These are phyloP conservation scores for Jacaranda mimosifolia DNA, from an alignment of 257 asterid species.

Conservation along the genomic window DNA sequence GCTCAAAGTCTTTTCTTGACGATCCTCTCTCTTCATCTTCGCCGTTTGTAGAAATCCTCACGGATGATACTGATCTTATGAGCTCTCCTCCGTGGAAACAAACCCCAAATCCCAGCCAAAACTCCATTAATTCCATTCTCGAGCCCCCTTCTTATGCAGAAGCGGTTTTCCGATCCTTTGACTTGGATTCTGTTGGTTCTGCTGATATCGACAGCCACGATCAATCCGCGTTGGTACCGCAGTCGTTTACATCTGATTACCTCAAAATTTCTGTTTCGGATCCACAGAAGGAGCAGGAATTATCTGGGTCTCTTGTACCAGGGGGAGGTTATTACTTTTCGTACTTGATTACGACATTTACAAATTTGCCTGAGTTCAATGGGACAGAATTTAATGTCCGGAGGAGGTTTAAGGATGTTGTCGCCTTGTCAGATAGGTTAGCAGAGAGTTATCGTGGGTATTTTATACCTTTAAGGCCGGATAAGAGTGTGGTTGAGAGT, in stretches of 20 bases:
- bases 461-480: slow-evolving; percentile 90
- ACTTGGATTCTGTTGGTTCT: slow-evolving; percentile 54
- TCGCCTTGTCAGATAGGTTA: slow-evolving; percentile 76
- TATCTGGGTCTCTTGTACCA: slow-evolving; percentile 71
- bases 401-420: slow-evolving; percentile 91
- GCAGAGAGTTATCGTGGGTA: slow-evolving; percentile 78
- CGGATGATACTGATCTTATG: slow-evolving; percentile 49
- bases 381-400: slow-evolving; percentile 86
- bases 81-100: slow-evolving; percentile 48
- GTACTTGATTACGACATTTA: slow-evolving; percentile 81
- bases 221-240: slow-evolving; percentile 54
- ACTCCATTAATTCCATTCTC: slow-evolving; percentile 71
- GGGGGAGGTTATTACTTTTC: slow-evolving; percentile 67
- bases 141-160: slow-evolving; percentile 99
- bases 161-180: slow-evolving; percentile 89
- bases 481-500: slow-evolving; percentile 93
- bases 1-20: slow-evolving; percentile 48
- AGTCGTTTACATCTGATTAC: slow-evolving; percentile 50
- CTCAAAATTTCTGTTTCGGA: slow-evolving; percentile 76
- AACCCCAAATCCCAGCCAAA: slow-evolving; percentile 57
- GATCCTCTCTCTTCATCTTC: slow-evolving; percentile 66
- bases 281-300: slow-evolving; percentile 85
- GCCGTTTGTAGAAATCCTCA: slow-evolving; percentile 64
- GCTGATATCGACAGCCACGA: slow-evolving; percentile 58
- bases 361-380: slow-evolving; percentile 66